Conservation (phyloP, 768 basidiomycete species). For the Hypholoma sublateritium region DNA sequence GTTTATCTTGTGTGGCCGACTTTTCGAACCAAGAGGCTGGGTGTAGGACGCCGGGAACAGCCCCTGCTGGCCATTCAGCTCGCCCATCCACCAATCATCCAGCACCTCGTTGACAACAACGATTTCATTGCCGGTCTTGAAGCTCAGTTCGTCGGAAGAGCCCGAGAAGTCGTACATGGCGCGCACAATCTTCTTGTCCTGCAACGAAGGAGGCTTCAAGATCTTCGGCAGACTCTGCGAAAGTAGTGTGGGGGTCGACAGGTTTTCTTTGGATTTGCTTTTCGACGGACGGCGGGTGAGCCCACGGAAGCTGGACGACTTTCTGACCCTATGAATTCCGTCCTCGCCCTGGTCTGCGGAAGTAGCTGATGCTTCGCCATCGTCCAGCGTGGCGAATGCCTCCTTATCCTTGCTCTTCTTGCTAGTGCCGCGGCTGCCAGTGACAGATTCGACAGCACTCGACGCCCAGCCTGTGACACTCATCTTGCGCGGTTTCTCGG, state of each 20-base stretch:
- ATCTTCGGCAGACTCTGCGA: slow-evolving; percentile 26
- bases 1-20: background rate
- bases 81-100: slow-evolving; percentile 92
- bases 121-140: slow-evolving; percentile 75
- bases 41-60: slow-evolving; percentile 82
- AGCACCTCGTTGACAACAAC: slow-evolving; percentile 76
- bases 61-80: slow-evolving; percentile 66
- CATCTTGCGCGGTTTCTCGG: slow-evolving; percentile 39
- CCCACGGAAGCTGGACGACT: slow-evolving; percentile 27
- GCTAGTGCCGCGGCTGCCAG: slow-evolving; percentile 48
- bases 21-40: slow-evolving; percentile 39
- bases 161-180: slow-evolving; percentile 77
- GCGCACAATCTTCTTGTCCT: slow-evolving; percentile 56
- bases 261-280: slow-evolving; percentile 34
- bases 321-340: slow-evolving; percentile 22
- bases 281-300: slow-evolving; percentile 28
- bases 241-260: slow-evolving; percentile 7
- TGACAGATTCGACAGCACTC: slow-evolving; percentile 60
- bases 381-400: slow-evolving; percentile 54
- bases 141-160: slow-evolving; percentile 75
- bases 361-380: slow-evolving; percentile 35
- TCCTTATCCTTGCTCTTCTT: slow-evolving; percentile 58
- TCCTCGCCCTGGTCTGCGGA: slow-evolving; percentile 21
- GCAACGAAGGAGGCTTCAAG: slow-evolving; percentile 48
- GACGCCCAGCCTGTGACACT: slow-evolving; percentile 68